phyloP scores from a whole-genome alignment of 352 stramenopile genomes.

The Pythium rhizo-oryzae region DNA sequence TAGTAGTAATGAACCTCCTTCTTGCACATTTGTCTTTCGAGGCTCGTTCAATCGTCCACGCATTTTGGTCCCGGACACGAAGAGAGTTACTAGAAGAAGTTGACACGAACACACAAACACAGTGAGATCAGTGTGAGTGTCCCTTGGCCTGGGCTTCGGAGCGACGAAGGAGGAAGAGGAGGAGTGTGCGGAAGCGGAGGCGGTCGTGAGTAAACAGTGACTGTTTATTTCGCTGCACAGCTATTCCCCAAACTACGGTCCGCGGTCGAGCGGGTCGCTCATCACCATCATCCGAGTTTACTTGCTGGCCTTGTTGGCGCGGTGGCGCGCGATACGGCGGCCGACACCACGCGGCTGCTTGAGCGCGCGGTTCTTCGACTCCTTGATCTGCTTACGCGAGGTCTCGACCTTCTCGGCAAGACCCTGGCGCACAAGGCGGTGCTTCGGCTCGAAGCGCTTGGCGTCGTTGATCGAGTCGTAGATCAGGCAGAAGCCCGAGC shows the following conservation, averaged over 20 bases:
- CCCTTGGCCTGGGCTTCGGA: too few species aligned
- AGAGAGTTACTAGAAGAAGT: too few species aligned
- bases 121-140: too few species aligned
- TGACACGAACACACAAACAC: too few species aligned
- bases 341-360: conserved; percentile 97
- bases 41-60: not conserved
- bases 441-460: conserved; percentile 99
- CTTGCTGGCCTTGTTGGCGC: conserved; percentile 98
- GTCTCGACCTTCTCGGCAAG: conserved; percentile 95
- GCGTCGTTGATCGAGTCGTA: conserved; percentile 98
- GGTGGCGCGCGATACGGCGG: conserved; percentile 98
- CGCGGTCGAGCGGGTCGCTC: conserved; percentile 28
- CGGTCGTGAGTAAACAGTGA: conserved; percentile 33
- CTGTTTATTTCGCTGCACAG: conserved; percentile 40
- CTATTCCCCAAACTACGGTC: conserved; percentile 35
- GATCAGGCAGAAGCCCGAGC: conserved; percentile 98
- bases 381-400: conserved; percentile 99
- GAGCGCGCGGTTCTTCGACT: conserved; percentile 99
- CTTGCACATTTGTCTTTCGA: conserved; percentile 3
- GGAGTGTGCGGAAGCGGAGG: not conserved
- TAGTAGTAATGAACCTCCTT: conserved; percentile 13
- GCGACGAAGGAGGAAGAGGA: not conserved
- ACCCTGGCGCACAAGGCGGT: conserved; percentile 94
- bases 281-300: conserved; percentile 50
- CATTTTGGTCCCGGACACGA: too few species aligned